Evolutionary conservation across 1,139 yeast genomes (phyloP).

Genomic region (Blastobotrys elegans): DNA sequence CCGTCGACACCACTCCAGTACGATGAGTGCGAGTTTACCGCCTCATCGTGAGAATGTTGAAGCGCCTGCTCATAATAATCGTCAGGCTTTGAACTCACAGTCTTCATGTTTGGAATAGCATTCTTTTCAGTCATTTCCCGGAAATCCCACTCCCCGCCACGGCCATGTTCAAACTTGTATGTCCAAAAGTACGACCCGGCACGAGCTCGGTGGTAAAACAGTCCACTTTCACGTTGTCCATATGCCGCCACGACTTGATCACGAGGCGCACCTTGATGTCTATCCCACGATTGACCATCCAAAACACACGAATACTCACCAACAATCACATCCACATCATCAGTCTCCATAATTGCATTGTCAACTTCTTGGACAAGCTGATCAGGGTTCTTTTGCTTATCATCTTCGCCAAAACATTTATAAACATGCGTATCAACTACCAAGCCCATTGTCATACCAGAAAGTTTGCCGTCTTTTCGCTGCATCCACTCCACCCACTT

Average conservation of each 20-base stretch:
- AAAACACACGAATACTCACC: constrained; percentile 92
- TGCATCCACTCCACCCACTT: constrained; percentile 72
- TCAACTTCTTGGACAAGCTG: constrained; percentile 58
- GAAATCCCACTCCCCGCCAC: constrained; percentile 97
- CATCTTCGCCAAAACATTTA: constrained; percentile 76
- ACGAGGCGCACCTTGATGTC: constrained; percentile 41
- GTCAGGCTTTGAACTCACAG: constrained; percentile 35
- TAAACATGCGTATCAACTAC: constrained; percentile 83
- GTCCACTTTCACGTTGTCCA: constrained; percentile 41
- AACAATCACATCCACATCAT: constrained; percentile 55
- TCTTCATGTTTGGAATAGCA: constrained; percentile 42
- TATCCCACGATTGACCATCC: constrained; percentile 70
- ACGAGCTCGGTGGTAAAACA: constrained; percentile 49
- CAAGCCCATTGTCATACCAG: constrained; percentile 44
- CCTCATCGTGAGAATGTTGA: constrained; percentile 39
- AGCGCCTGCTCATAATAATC: constrained; percentile 23
- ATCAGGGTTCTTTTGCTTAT: constrained; percentile 59
- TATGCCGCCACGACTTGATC: constrained; percentile 40
- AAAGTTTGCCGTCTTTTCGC: constrained; percentile 32
- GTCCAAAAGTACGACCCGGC: constrained; percentile 90
- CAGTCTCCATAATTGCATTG: constrained; percentile 36
- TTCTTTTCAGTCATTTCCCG: constrained; percentile 69
- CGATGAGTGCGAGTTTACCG: constrained; percentile 45
- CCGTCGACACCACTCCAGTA: constrained; percentile 67
- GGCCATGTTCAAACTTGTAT: constrained; percentile 76